Percentiles rank a stretch among this genome's conserved stretches.
phyloP scores from a whole-genome alignment of 75 land plant species.

The Chamaecyparis obtusa region DNA sequence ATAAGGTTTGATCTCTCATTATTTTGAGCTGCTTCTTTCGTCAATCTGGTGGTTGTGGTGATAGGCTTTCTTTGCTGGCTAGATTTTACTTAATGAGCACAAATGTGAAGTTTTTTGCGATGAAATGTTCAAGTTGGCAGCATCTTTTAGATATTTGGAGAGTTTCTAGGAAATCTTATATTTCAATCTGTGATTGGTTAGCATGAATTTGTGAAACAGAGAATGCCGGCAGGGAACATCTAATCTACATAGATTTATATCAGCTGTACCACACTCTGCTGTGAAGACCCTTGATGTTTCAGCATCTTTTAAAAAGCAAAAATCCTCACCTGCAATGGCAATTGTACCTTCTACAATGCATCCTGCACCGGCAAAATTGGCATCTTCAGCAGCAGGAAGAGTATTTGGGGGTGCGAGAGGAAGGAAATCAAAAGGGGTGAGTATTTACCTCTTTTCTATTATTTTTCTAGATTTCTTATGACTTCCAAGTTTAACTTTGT shows the following conservation, averaged over 20 bases:
- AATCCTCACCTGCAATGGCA: slow-evolving; percentile 8
- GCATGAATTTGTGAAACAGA: slow-evolving; percentile 17
- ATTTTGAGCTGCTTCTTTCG: background rate
- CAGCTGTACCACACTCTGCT: background rate
- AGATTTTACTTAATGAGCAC: background rate
- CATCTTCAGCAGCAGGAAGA: slow-evolving; percentile 9
- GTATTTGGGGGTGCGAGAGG: background rate
- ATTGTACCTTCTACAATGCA: background rate
- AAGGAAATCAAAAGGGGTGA: slow-evolving; percentile 9
- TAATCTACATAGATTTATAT: background rate
- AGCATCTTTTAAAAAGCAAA: slow-evolving; percentile 19
- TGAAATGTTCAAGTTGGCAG: background rate
- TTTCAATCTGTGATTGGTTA: background rate
- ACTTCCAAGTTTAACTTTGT: background rate
- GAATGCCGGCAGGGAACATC: slow-evolving; percentile 16
- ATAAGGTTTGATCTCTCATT: slow-evolving; percentile 20
- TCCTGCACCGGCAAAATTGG: background rate
- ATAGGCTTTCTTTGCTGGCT: background rate
- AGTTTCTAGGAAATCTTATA: background rate
- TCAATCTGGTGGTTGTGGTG: background rate
- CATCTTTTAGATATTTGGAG: background rate
- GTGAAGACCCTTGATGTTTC: slow-evolving; percentile 3
- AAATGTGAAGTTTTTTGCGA: background rate
- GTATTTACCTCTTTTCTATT: background rate
- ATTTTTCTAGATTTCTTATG: background rate